Percentiles rank a stretch among this genome's conserved stretches.
phyloP scores from a whole-genome alignment of 345 rosid genomes.

The Luvunga scandens region DNA sequence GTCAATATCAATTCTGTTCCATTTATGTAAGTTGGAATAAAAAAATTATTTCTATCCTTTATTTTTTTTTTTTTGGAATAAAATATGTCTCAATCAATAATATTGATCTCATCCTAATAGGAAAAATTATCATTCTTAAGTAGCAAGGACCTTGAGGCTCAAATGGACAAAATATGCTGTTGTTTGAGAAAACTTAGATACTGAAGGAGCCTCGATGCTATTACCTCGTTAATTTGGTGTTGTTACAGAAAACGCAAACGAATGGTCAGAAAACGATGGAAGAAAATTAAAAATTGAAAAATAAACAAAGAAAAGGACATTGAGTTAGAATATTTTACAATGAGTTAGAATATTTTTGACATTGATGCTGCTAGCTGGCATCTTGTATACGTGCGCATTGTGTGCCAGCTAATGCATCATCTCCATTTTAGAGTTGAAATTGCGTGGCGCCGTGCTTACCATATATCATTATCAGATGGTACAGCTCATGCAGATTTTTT shows the following conservation, averaged over 20 bases:
- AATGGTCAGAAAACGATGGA: neutral
- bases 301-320: slow-evolving; percentile 1
- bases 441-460: neutral
- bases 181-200: neutral
- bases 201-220: neutral
- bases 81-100: too few species aligned
- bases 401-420: slow-evolving; percentile 34
- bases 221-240: neutral
- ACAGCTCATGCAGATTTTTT: neutral
- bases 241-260: neutral
- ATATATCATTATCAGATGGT: neutral
- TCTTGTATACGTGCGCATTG: slow-evolving; percentile 18
- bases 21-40: too few species aligned
- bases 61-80: too few species aligned
- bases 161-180: neutral
- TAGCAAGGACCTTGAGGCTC: neutral
- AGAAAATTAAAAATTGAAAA: neutral
- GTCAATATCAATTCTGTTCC: too few species aligned
- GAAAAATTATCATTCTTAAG: too few species aligned
- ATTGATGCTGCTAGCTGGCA: slow-evolving; percentile 34
- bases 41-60: too few species aligned
- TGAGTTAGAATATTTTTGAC: too few species aligned
- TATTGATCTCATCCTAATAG: too few species aligned
- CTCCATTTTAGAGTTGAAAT: neutral
- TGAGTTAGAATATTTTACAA: slow-evolving; percentile 1